These are phyloP conservation scores for Corymbia calophylla DNA, from an alignment of 441 rosid genomes.

Conservation along the genomic window DNA sequence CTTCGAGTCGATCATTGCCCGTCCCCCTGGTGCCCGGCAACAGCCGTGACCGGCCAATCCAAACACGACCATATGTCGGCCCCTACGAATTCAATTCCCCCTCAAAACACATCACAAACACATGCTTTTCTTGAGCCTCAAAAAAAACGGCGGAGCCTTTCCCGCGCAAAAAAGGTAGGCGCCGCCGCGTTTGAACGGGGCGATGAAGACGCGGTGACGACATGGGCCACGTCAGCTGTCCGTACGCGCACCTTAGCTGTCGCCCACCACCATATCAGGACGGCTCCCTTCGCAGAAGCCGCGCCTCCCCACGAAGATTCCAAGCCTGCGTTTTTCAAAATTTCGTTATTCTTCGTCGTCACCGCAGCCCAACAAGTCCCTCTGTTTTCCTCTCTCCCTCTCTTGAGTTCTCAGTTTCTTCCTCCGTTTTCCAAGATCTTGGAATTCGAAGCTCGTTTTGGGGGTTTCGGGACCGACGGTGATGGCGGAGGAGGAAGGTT, in stretches of 20 bases:
- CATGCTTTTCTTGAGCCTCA: background rate
- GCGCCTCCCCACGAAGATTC: slow-evolving; percentile 4
- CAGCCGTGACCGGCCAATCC: background rate
- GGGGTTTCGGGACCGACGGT: background rate
- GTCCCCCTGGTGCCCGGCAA: background rate
- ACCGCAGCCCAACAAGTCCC: background rate
- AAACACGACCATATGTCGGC: no score
- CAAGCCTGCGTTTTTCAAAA: background rate
- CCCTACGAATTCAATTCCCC: background rate
- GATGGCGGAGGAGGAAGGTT: slow-evolving; percentile 26
- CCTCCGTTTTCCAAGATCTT: slow-evolving; percentile 4
- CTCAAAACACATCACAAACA: background rate
- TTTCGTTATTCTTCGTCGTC: slow-evolving; percentile 9
- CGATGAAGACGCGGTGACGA: background rate
- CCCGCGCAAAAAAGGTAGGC: slow-evolving; percentile 46
- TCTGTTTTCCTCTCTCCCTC: background rate
- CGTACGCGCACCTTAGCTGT: slow-evolving; percentile 18
- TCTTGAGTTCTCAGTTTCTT: background rate
- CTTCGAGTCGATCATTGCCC: background rate
- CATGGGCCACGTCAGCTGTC: slow-evolving; percentile 17
- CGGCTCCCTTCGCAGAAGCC: background rate
- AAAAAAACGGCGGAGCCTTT: slow-evolving; percentile 5
- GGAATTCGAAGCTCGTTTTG: background rate
- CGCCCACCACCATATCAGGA: slow-evolving; percentile 8
- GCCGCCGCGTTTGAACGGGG: slow-evolving; percentile 28